Conservation (phyloP, 306 rosid species). For the Castanea sativa region DNA sequence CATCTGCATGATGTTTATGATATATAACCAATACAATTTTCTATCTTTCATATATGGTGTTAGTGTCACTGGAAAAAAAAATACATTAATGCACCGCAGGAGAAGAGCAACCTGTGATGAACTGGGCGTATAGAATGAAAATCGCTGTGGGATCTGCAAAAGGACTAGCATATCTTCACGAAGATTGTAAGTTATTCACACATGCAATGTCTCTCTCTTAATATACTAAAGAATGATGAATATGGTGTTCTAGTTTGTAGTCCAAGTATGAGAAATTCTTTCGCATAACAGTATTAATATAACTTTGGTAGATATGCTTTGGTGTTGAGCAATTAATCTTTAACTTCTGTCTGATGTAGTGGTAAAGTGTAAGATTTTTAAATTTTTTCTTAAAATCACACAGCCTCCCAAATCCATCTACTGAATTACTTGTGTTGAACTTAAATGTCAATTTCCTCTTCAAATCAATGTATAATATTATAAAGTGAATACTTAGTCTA, state of each 20-base stretch:
- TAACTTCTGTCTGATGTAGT: no score
- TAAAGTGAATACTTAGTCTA: neutral
- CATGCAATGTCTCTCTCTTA: neutral
- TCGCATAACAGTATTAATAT: no score
- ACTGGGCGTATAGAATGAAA: constrained; percentile 44
- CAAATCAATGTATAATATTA: neutral
- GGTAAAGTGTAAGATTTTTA: no score
- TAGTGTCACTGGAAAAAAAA: neutral
- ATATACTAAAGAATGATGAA: neutral
- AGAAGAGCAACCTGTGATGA: constrained; percentile 29
- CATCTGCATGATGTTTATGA: neutral
- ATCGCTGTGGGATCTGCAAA: constrained; percentile 53
- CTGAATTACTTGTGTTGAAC: neutral
- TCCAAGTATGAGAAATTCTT: neutral
- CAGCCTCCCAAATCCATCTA: neutral
- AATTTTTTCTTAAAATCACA: no score
- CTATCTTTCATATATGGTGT: neutral
- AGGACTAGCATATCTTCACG: constrained; percentile 61
- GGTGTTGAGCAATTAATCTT: no score
- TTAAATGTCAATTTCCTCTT: neutral
- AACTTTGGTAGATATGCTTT: no score
- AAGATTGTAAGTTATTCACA: constrained; percentile 45
- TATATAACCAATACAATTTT: neutral
- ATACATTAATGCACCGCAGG: constrained; percentile 31
- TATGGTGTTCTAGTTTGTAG: neutral